phyloP scores from a whole-genome alignment of 2,329 filamentous ascomycete genomes.

The Penicillium brasilianum region DNA sequence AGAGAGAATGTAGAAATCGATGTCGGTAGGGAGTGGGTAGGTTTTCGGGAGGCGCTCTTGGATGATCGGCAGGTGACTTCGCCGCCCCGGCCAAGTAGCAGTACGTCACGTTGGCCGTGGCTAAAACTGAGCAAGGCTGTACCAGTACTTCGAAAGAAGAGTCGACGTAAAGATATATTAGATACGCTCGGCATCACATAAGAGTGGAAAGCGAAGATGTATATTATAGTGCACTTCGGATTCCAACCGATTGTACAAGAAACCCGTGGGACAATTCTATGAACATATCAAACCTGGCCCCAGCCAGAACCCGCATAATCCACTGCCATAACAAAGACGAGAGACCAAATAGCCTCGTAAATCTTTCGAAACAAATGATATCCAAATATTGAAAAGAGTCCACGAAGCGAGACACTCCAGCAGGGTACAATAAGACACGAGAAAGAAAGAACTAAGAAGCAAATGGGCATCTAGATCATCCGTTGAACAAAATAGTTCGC shows the following conservation, averaged over 20 bases:
- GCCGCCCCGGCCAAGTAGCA: slow-evolving; percentile 29
- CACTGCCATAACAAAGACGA: slow-evolving; percentile 8
- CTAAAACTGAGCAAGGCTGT: slow-evolving; percentile 10
- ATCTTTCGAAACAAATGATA: not conserved
- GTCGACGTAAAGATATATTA: not conserved
- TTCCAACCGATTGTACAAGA: slow-evolving; percentile 22
- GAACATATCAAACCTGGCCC: slow-evolving; percentile 14
- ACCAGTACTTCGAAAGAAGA: slow-evolving; percentile 13
- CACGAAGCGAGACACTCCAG: not conserved
- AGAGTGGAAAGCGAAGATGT: slow-evolving; percentile 1
- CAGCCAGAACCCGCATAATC: slow-evolving; percentile 17
- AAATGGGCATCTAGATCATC: slow-evolving; percentile 19
- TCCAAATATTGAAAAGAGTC: not conserved
- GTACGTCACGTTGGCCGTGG: slow-evolving; percentile 26
- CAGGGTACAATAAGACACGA: slow-evolving; percentile 1
- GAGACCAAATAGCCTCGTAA: not conserved
- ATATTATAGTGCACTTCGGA: slow-evolving; percentile 15
- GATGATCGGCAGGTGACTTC: slow-evolving; percentile 33
- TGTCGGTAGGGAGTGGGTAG: slow-evolving; percentile 9
- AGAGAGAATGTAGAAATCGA: slow-evolving; percentile 7
- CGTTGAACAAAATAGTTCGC: slow-evolving; percentile 13
- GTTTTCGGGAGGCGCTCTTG: slow-evolving; percentile 15
- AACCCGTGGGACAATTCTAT: slow-evolving; percentile 22
- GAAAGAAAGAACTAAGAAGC: slow-evolving; percentile 1
- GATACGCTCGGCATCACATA: not conserved